Base-by-base conservation (phyloP, 768 basidiomycete species). In the Clitopilus passeckerianus region DNA sequence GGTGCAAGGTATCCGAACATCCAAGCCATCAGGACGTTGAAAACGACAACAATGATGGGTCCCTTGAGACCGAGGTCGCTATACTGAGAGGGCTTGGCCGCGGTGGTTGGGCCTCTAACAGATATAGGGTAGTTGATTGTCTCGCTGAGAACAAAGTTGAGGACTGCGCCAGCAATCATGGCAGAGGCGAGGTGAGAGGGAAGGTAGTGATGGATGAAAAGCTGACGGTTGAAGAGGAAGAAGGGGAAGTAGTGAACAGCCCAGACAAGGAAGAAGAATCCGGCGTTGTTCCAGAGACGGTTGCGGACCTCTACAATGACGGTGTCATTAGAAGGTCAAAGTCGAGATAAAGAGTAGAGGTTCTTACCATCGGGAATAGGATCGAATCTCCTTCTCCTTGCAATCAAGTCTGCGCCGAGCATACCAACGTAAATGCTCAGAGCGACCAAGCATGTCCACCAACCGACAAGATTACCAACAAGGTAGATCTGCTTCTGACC, bases 141-240 rank as follows among this genome's bases (percentile, higher is more conserved):
- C 64, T 97, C 95, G 34, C 91, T 91, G 54, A 95, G 73, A 59
- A 96, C 80, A 70, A 95, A 98, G 75, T 90, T 91, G 65, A 98
- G 78, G 16, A 97, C 90, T 5, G 93, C 84, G 44, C 97, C 97
- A 41, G 96, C 94, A 59, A 98, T 86, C 59, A 98, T 80, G 12
- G 94, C 89, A 14, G 93, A 95, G 12, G 91, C 89, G 43, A 99
- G 81, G 70, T 99, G 97, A 0, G 96, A 96, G 14, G 96, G 96
- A 3, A 99, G 87, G 72, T 99, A 99, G 72, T 97, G 95, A 71
- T 99, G 97, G 23, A 99, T 78, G 82, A 99, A 99, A 44, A 95
- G 81, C 68, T 99, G 97, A 37, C 97, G 91, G 68, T 83, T 89
- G 93, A 99, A 96, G 24, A 98, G 80, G 87, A 93, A 99, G 83